Conservation (phyloP, 2,329 filamentous ascomycete species). For the Aureobasidium sp. region DNA sequence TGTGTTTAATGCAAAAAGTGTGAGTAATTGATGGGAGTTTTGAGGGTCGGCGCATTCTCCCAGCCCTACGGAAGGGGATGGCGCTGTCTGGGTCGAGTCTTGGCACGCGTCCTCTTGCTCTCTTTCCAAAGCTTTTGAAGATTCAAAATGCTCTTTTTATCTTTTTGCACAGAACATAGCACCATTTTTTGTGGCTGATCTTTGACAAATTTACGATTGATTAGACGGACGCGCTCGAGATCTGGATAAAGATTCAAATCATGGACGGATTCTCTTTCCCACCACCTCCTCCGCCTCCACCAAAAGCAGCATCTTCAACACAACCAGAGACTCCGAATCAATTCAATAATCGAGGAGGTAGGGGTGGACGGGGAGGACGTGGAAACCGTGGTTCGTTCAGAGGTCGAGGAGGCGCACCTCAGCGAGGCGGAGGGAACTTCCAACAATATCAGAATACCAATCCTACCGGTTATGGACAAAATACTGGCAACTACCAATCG, state of each 20-base stretch:
- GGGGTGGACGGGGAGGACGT: conserved; percentile 29
- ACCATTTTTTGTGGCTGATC: background rate
- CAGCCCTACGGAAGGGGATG: conserved; percentile 1
- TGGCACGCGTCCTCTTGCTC: conserved; percentile 3
- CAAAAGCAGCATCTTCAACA: conserved; percentile 22
- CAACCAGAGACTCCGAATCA: conserved; percentile 19
- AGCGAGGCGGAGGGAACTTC: background rate
- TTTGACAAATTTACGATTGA: no score
- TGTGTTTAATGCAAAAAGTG: background rate
- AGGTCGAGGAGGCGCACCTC: conserved; percentile 17
- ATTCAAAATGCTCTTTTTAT: background rate
- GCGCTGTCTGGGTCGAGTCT: background rate
- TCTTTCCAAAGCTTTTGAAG: background rate
- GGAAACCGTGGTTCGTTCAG: conserved; percentile 18
- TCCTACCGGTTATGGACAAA: conserved; percentile 1
- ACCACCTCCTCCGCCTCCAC: conserved; percentile 41
- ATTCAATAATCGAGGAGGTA: conserved; percentile 23
- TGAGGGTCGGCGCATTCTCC: background rate
- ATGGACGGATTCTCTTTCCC: conserved; percentile 38
- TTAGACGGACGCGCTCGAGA: background rate
- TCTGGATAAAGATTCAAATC: background rate
- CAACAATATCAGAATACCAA: background rate
- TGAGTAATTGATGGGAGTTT: background rate
- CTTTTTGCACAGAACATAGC: background rate
- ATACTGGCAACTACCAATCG: conserved; percentile 6